Conservation (phyloP, 176 grass and related monocot genomes). For the Avena insularis region DNA sequence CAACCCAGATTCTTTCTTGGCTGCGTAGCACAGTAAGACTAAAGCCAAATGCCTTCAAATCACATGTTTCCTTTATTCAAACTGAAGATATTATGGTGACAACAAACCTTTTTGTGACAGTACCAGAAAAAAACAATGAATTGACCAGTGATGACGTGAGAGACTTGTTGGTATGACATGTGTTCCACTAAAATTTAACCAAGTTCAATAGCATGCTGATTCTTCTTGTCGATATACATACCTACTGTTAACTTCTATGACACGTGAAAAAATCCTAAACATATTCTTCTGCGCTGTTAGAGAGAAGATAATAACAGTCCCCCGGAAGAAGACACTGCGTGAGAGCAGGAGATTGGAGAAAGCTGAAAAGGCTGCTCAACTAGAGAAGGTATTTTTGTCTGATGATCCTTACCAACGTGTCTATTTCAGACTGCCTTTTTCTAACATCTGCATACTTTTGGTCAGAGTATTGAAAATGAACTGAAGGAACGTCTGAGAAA, state of each 20-base stretch:
- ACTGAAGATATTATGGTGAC: neutral
- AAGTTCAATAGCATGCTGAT: constrained; percentile 23
- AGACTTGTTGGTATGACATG: neutral
- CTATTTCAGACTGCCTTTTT: neutral
- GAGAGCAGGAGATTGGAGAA: constrained; percentile 75
- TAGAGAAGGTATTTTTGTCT: constrained; percentile 74
- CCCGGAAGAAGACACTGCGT: constrained; percentile 71
- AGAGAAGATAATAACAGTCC: constrained; percentile 94
- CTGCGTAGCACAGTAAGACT: neutral
- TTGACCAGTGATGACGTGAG: neutral
- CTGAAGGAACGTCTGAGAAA: constrained; percentile 83
- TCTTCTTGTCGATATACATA: constrained; percentile 12
- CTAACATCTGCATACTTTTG: neutral
- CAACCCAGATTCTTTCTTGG: neutral
- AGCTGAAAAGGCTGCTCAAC: constrained; percentile 77
- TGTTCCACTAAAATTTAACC: constrained; percentile 16
- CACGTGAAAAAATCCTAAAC: constrained; percentile 27
- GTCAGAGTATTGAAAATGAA: constrained; percentile 89
- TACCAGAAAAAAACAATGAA: constrained; percentile 7
- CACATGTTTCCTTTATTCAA: neutral
- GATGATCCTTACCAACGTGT: neutral
- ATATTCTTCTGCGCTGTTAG: constrained; percentile 46
- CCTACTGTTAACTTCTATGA: constrained; percentile 1
- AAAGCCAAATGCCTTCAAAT: neutral
- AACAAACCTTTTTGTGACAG: neutral